Conservation (phyloP, 208 protist species). For the Trypanosoma scelopori region DNA sequence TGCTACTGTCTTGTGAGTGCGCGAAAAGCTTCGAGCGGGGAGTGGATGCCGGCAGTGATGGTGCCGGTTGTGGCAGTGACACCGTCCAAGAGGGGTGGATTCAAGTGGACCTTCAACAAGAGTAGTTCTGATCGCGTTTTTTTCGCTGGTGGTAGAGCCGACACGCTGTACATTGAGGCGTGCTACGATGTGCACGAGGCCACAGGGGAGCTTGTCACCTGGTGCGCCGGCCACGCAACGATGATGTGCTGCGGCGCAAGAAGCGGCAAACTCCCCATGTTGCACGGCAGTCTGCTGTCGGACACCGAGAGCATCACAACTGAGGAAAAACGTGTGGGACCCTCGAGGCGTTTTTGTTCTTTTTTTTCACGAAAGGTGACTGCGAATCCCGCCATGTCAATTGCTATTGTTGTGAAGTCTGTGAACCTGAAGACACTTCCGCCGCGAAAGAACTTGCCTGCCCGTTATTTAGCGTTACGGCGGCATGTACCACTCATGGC, state of each 20-base stretch:
- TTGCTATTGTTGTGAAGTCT: conserved; percentile 35
- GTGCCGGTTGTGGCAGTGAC: conserved; percentile 42
- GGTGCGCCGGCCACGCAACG: conserved; percentile 69
- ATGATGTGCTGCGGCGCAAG: conserved; percentile 25
- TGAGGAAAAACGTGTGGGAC: conserved; percentile 3
- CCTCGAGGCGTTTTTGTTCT: conserved; percentile 15
- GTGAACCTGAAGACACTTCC: conserved; percentile 15
- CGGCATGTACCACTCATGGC: conserved; percentile 56
- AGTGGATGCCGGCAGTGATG: conserved; percentile 59
- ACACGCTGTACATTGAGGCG: conserved; percentile 76
- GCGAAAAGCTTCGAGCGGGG: conserved; percentile 32
- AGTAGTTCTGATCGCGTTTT: conserved; percentile 30
- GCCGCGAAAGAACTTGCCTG: conserved; percentile 33
- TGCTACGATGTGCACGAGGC: conserved; percentile 55
- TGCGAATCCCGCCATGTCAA: conserved; percentile 31
- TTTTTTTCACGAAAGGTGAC: conserved; percentile 26
- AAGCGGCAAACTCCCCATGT: conserved; percentile 35
- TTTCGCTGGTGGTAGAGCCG: conserved; percentile 36
- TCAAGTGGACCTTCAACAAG: conserved; percentile 57
- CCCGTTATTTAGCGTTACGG: conserved; percentile 41
- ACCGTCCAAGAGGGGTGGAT: conserved; percentile 40
- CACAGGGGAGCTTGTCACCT: conserved; percentile 35
- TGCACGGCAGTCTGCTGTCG: conserved; percentile 48
- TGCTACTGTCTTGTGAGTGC: conserved; percentile 81
- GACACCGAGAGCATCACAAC: neutral